Conservation (phyloP, 805 yeast species). For the Jamesozyma spencerorum region DNA sequence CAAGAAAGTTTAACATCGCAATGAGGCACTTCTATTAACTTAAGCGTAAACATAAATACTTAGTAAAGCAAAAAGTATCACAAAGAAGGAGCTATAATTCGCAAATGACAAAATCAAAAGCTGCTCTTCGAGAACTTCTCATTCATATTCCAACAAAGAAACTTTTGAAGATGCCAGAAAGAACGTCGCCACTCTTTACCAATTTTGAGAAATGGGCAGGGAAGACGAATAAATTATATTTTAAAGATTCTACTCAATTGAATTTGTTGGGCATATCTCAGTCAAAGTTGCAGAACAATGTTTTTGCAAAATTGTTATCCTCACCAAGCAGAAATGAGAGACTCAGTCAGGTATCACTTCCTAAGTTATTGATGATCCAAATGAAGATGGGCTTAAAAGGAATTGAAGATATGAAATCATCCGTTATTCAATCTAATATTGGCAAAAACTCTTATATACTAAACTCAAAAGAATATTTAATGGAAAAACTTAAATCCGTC, state of each 20-base stretch:
- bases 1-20: too few relatives aligned
- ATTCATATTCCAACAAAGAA: not conserved
- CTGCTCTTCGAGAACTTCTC: not conserved
- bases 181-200: constrained; percentile 13
- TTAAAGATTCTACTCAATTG: not conserved
- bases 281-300: constrained; percentile 24
- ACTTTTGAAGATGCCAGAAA: constrained; percentile 1
- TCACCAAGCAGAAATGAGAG: constrained; percentile 38
- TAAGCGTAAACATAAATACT: too few relatives aligned
- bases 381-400: constrained; percentile 21
- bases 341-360: constrained; percentile 30
- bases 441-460: constrained; percentile 21
- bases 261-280: not conserved
- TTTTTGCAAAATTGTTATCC: constrained; percentile 33
- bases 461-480: constrained; percentile 10
- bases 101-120: not conserved
- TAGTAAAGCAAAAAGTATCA: too few relatives aligned
- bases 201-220: constrained; percentile 31
- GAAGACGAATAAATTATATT: constrained; percentile 17
- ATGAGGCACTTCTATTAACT: too few relatives aligned
- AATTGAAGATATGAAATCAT: constrained; percentile 1
- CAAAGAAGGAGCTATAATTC: too few relatives aligned
- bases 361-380: constrained; percentile 33
- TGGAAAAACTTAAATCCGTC: constrained; percentile 1
- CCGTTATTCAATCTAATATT: constrained; percentile 8